Percentiles rank a stretch among this genome's conserved stretches.
Evolutionary conservation across 495 filamentous ascomycete species (phyloP).

Genomic region (Penicillium mononematosum): DNA sequence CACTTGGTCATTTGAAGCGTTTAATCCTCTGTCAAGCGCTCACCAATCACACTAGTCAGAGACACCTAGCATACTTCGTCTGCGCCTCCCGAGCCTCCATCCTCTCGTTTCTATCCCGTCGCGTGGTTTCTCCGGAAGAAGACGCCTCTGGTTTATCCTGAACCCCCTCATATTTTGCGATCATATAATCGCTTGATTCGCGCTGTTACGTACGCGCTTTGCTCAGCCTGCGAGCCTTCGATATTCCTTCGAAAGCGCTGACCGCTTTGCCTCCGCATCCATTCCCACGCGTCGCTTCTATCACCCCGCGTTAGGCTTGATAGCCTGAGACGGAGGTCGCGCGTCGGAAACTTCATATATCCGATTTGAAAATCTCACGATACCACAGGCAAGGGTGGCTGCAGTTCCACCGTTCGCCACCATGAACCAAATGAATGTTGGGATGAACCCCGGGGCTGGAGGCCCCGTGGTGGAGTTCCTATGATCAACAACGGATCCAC

Average conservation of each 20-base stretch:
- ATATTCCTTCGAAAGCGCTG: conserved; percentile 16
- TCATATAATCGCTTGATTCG: conserved; percentile 1
- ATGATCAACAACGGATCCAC: conserved; percentile 71
- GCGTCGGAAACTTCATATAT: conserved; percentile 28
- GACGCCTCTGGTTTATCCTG: conserved; percentile 12
- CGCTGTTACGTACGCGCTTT: conserved; percentile 18
- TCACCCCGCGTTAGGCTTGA: conserved; percentile 33
- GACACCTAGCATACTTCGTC: conserved; percentile 8
- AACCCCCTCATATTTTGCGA: conserved; percentile 7
- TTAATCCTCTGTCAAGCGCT: conserved; percentile 12
- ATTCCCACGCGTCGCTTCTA: conserved; percentile 32
- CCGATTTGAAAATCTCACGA: conserved; percentile 30
- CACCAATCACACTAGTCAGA: conserved; percentile 10
- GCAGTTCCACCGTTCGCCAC: conserved; percentile 36
- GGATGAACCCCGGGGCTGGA: conserved; percentile 60
- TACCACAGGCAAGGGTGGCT: conserved; percentile 40
- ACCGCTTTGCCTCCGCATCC: conserved; percentile 19
- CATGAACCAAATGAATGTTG: conserved; percentile 77
- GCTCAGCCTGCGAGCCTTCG: conserved; percentile 4
- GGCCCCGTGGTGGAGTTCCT: conserved; percentile 63
- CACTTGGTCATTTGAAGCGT: conserved; percentile 10
- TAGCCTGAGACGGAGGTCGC: conserved; percentile 42
- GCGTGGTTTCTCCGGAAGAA: conserved; percentile 35
- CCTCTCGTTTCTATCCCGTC: conserved; percentile 70
- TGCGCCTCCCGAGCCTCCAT: conserved; percentile 47